Evolutionary conservation across 1,284 basidiomycete genomes (phyloP), one percentile per base, ranked within the genome.

Genomic region (Cystobasidium sp.): DNA sequence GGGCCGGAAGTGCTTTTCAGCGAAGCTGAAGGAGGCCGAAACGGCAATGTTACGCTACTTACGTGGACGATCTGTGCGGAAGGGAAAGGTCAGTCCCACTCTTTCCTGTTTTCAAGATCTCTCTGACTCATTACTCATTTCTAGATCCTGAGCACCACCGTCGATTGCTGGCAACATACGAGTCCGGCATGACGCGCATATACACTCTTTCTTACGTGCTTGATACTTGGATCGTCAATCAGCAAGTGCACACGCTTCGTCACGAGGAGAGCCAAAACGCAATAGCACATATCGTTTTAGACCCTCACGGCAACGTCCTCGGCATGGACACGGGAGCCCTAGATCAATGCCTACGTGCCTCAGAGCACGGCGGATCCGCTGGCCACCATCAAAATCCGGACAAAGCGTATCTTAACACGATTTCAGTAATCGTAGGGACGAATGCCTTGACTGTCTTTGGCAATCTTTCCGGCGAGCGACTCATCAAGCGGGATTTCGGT

Each of bases 201-300:
- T 31, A 59, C 22, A 74, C 72, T 18, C 65, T 74, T 4, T 68
- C 72, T 0, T 74, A 59, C 39, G 49, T 64, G 3, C 66, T 74
- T 2, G 65, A 68, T 22, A 74, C 72, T 2, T 74, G 72, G 72
- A 74, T 69, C 39, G 66, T 74, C 66, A 74, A 68, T 52, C 46
- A 51, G 18, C 53, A 62, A 37, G 53, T 59, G 4, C n/a, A 39
- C 3, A 58, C 70, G n/a, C 49, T 73, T 16, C 31, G 39, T 9
- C 70, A 73, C 18, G 49, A 66, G 0, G 61, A 44, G 37, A n/a
- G 43, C 43, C 24, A 18, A 18, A 39, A 53, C 2, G n/a, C 51
- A 16, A 47, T 59, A 18, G 63, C 52, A 20, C 31, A 31, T 3
- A 18, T 73, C 24, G 10, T 66, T 41, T 16, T 73, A 8, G 70